These are phyloP conservation scores for Cladosporium sp. DNA, from an alignment of 2,329 filamentous ascomycete genomes.

Conservation along the genomic window DNA sequence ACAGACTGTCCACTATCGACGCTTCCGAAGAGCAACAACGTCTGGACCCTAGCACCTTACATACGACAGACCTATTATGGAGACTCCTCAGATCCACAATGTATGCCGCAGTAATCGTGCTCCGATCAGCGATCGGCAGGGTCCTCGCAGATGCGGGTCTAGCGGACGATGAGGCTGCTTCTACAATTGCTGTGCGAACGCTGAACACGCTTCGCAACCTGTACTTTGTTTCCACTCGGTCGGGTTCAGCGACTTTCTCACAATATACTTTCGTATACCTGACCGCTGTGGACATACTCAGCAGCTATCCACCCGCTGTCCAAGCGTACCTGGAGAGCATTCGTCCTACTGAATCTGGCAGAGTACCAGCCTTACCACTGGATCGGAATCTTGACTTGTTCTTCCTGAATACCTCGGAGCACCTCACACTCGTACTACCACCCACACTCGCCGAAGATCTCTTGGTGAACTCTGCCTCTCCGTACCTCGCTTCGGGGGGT, in stretches of 20 bases:
- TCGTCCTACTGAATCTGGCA: slow-evolving; percentile 47
- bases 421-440: slow-evolving; percentile 66
- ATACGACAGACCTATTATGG: slow-evolving; percentile 65
- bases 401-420: slow-evolving; percentile 80
- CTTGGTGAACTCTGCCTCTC: slow-evolving; percentile 65
- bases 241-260: slow-evolving; percentile 68
- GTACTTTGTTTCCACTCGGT: slow-evolving; percentile 72
- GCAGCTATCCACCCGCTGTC: slow-evolving; percentile 60
- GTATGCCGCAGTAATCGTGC: slow-evolving; percentile 66
- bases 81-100: slow-evolving; percentile 67
- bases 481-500: slow-evolving; percentile 62
- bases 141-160: slow-evolving; percentile 52
- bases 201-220: slow-evolving; percentile 70
- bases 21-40: slow-evolving; percentile 56
- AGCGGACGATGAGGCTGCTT: slow-evolving; percentile 52
- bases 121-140: slow-evolving; percentile 68
- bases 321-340: slow-evolving; percentile 62
- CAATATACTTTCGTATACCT: slow-evolving; percentile 81
- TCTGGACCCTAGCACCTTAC: slow-evolving; percentile 59
- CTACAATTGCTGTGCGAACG: slow-evolving; percentile 62
- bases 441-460: slow-evolving; percentile 63
- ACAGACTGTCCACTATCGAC: slow-evolving; percentile 68
- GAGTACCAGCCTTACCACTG: slow-evolving; percentile 58
- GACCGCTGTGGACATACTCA: slow-evolving; percentile 72
- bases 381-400: slow-evolving; percentile 74